Evolutionary conservation across 140 eudicot genomes (phyloP), one percentile per base, ranked within the genome.

Genomic region (Senecio squalidus): DNA sequence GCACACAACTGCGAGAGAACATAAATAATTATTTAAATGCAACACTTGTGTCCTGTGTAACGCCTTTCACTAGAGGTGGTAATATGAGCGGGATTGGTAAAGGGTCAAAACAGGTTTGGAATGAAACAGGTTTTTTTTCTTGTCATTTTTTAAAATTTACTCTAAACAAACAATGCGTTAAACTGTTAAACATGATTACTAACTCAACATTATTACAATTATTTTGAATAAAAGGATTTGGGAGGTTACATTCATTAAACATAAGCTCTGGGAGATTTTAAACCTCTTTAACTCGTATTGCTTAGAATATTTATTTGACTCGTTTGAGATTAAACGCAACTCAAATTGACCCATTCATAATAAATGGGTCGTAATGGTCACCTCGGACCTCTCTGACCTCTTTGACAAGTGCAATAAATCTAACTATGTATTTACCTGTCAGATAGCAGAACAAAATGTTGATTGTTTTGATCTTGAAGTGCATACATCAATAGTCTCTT

Each of bases 361-460:
- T 22, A 62, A 38, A 39, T 17, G 24, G 45, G 59, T 16, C 7
- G 23, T 36, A 24, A 50, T 1, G 28, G 27, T 2, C 36, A 24
- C 38, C 66, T 50, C 9, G n/a, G n/a, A n/a, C 27, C 24, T 18
- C 10, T 31, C 20, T 33, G 13, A 55, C 51, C 39, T n/a, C n/a
- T n/a, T n/a, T n/a, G 45, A 41, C 22, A 6, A 49, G 50, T 33
- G 44, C 27, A 33, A 51, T 20, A 59, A 27, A 11, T 34, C 50
- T 11, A 79, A 43, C 34, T 34, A 51, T 25, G 34, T 17, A n/a
- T 55, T 41, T 63, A 81, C 88, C 84, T 81, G 62, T 81, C 88
- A 55, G 88, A 81, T 36, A 81, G 74, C 66, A 81, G 76, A 34
- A 81, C 88, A 70, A 81, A 81, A 24, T 81, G 88, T 69, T 74